Conservation (phyloP, 345 rosid species). For the Rhodamnia rubescens region DNA sequence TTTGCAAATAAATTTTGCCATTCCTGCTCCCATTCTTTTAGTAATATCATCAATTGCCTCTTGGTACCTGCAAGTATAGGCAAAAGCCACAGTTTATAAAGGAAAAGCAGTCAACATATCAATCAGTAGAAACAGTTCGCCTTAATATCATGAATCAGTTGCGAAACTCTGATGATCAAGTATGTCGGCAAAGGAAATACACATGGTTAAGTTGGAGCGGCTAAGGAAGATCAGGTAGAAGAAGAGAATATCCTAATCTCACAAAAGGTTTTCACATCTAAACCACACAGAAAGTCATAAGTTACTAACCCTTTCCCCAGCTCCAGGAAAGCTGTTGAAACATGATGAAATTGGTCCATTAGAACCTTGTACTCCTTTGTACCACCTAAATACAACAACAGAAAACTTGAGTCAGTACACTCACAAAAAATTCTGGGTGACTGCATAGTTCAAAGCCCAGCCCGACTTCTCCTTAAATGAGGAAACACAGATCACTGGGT, state of each 20-base stretch:
- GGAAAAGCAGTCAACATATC: not conserved
- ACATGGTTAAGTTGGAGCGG: not conserved
- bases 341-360: constrained; percentile 86
- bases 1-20: constrained; percentile 87
- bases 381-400: constrained; percentile 50
- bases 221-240: not conserved
- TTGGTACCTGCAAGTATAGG: constrained; percentile 49
- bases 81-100: not conserved
- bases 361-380: constrained; percentile 74
- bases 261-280: not conserved
- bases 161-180: not conserved
- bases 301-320: constrained; percentile 53
- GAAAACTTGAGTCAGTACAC: not conserved
- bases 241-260: not conserved
- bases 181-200: not conserved
- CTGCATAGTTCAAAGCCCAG: not conserved
- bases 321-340: constrained; percentile 74
- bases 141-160: not conserved
- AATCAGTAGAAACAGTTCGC: not conserved
- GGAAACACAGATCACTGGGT: not conserved
- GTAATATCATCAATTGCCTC: constrained; percentile 80
- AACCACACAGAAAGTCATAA: not conserved
- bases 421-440: not conserved
- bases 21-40: constrained; percentile 87
- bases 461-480: not conserved